Conservation (phyloP, 176 grass and related monocot species). For the Oryza meridionalis region DNA sequence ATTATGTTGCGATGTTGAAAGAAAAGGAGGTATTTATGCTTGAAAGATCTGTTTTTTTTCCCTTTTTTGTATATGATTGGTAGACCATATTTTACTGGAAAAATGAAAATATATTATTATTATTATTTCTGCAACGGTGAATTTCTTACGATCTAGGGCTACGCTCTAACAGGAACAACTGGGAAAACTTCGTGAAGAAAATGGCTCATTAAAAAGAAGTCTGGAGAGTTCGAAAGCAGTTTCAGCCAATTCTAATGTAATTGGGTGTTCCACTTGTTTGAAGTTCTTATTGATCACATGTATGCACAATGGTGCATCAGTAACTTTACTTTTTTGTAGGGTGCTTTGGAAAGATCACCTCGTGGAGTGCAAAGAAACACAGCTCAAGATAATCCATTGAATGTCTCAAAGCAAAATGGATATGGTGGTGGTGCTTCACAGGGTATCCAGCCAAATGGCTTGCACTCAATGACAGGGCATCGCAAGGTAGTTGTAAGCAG, state of each 20-base stretch:
- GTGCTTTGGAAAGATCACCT: conserved; percentile 49
- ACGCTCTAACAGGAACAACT: conserved; percentile 72
- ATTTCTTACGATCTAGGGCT: conserved; percentile 22
- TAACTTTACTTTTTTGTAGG: conserved; percentile 42
- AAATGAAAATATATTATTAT: not conserved
- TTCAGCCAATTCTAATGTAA: conserved; percentile 64
- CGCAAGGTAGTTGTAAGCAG: conserved; percentile 45
- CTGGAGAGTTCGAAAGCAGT: conserved; percentile 55
- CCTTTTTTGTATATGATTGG: not conserved
- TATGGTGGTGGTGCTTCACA: conserved; percentile 58
- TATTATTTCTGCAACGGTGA: conserved; percentile 4
- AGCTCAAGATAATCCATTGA: conserved; percentile 58
- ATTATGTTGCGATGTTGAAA: conserved; percentile 92
- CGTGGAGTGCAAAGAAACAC: conserved; percentile 51
- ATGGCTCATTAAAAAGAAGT: conserved; percentile 72
- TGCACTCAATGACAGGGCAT: conserved; percentile 42
- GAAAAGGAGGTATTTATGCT: conserved; percentile 90
- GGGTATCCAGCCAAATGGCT: conserved; percentile 50
- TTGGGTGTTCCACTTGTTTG: conserved; percentile 3
- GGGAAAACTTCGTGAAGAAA: conserved; percentile 80
- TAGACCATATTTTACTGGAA: conserved; percentile 1
- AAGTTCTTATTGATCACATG: conserved; percentile 29
- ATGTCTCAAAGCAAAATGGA: conserved; percentile 47
- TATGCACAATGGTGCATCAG: conserved; percentile 3
- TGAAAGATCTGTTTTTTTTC: not conserved